Evolutionary conservation across 2,329 filamentous ascomycete genomes (phyloP).

Genomic region (Colletotrichum tropicicola): DNA sequence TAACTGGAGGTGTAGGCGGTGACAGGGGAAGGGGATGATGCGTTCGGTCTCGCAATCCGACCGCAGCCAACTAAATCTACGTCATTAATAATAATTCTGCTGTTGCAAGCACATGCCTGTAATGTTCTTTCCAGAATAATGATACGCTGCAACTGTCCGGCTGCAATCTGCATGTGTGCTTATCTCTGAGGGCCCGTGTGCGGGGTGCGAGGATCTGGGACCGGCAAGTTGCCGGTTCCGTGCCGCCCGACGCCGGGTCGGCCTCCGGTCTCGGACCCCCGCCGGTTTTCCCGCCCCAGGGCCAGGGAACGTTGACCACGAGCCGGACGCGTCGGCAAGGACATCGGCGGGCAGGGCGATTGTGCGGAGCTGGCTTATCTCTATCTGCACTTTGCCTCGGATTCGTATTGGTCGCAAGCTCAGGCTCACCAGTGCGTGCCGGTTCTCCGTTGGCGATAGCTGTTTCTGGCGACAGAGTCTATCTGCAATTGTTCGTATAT

Average conservation of each 20-base stretch:
- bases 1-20: no score
- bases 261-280: slow-evolving; percentile 21
- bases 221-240: slow-evolving; percentile 27
- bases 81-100: no score
- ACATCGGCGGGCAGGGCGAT: background rate
- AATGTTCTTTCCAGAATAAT: background rate
- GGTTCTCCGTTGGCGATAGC: background rate
- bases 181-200: background rate
- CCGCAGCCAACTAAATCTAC: background rate
- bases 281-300: background rate
- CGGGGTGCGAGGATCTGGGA: background rate
- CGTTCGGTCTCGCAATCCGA: background rate
- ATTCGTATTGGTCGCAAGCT: background rate
- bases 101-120: background rate
- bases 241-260: background rate
- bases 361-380: background rate
- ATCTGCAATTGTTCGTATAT: no score
- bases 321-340: background rate
- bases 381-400: background rate
- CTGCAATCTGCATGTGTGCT: background rate
- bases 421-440: background rate
- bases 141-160: background rate
- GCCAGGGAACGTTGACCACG: background rate
- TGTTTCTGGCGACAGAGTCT: no score
- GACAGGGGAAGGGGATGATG: no score